Evolutionary conservation across 768 basidiomycete species (phyloP), one percentile per base, ranked within the genome.

Genomic region (Rhizopogon vesiculosus): DNA sequence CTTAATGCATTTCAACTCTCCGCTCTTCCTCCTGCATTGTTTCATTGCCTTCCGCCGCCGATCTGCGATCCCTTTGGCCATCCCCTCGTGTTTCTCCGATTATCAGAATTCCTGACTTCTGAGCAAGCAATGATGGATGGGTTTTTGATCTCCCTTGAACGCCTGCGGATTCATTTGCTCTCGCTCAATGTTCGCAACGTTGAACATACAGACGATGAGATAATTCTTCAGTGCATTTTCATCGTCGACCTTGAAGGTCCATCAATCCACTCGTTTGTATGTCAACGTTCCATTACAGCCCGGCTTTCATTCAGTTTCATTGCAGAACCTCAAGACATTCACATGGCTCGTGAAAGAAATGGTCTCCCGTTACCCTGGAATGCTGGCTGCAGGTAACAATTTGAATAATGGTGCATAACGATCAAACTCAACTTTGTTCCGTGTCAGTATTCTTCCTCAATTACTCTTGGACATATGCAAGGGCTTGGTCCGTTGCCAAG

Each of bases 401-500:
- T 44, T 51, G 42, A 46, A 39, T 45, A 42, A 3, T 18, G 6
- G 35, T 51, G 45, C 57, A 44, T 16, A 53, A 45, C 22, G 12
- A 42, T 49, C 49, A 15, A 53, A 41, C 55, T 57, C 35, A 25
- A 56, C 49, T 42, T 35, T 29, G 7, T n/a, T 42, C 25, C 4
- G 45, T 31, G 44, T 19, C 62, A 87, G 89, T 84, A 7, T 85
- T 90, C 62, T 70, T 90, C 59, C 72, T 88, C 35, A 89, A 90
- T 69, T 85, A 85, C 63, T 84, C 86, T 1, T 90, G 87, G 87
- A 67, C 82, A 18, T 85, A 91, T 69, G 78, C 82, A 1, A 81
- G 85, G 25, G 67, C 85, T 45, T 91, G 87, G 87, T 79, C 66
- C 45, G 58, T 89, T 54, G 75, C 81, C 54, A 88, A 82, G 87